Evolutionary conservation across 805 yeast genomes (phyloP).

Genomic region (Maudiozyma pseudohumilis): DNA sequence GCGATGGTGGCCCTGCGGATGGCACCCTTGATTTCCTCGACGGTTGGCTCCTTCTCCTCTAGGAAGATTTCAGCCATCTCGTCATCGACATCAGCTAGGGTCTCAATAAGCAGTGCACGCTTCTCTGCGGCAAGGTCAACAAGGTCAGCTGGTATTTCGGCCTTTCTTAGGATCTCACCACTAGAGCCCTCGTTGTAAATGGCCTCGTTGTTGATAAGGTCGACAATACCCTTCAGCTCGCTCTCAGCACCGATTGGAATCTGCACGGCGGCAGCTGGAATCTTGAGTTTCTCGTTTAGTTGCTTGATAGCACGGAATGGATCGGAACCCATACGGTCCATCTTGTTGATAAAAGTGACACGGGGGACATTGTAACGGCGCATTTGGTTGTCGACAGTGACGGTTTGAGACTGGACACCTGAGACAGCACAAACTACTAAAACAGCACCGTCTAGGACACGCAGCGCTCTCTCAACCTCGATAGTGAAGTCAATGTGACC

Average conservation of each 20-base stretch:
- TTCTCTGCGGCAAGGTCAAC: slow-evolving; percentile 81
- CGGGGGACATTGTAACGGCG: slow-evolving; percentile 96
- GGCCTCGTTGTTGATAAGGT: slow-evolving; percentile 80
- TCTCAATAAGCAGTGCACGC: slow-evolving; percentile 77
- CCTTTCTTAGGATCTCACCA: slow-evolving; percentile 69
- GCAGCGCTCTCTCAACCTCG: slow-evolving; percentile 96
- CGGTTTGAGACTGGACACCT: slow-evolving; percentile 97
- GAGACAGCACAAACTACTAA: slow-evolving; percentile 96
- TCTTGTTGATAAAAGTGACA: slow-evolving; percentile 90
- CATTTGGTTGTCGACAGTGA: slow-evolving; percentile 98
- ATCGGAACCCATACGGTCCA: slow-evolving; percentile 99
- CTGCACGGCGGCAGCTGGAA: slow-evolving; percentile 95
- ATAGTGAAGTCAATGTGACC: slow-evolving; percentile 98
- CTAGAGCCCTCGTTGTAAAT: slow-evolving; percentile 81
- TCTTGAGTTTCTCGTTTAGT: slow-evolving; percentile 74
- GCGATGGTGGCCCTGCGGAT: slow-evolving; percentile 94
- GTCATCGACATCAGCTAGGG: slow-evolving; percentile 95
- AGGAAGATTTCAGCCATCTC: slow-evolving; percentile 88
- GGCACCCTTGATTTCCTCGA: slow-evolving; percentile 75
- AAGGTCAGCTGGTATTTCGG: slow-evolving; percentile 69
- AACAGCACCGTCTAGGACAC: slow-evolving; percentile 97
- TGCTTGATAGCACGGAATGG: slow-evolving; percentile 95
- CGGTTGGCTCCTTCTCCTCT: slow-evolving; percentile 82
- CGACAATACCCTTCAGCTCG: slow-evolving; percentile 78
- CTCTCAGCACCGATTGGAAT: slow-evolving; percentile 95